These are phyloP conservation scores for Nakazawaea anatomiae DNA, from an alignment of 805 yeast genomes.

Conservation along the genomic window DNA sequence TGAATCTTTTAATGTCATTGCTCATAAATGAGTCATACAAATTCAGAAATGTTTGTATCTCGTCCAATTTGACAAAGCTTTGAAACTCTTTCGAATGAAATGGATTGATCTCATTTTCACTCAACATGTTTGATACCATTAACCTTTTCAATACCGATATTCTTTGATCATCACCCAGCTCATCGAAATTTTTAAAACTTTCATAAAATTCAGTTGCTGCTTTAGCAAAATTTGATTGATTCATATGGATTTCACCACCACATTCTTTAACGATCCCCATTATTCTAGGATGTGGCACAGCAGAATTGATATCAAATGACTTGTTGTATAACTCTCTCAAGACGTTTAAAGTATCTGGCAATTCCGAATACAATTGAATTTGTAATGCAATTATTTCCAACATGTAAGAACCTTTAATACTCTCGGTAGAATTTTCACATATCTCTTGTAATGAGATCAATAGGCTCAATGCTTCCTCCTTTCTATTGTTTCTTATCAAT, in stretches of 20 bases:
- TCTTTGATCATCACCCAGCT: conserved; percentile 56
- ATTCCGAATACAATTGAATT: conserved; percentile 44
- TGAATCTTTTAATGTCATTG: conserved; percentile 18
- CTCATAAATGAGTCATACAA: conserved; percentile 21
- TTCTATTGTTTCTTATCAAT: conserved; percentile 22
- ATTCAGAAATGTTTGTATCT: conserved; percentile 18
- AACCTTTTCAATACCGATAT: conserved; percentile 53
- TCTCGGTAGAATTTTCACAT: conserved; percentile 34
- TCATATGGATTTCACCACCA: conserved; percentile 65
- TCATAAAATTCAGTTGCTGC: conserved; percentile 48
- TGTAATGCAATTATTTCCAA: conserved; percentile 66
- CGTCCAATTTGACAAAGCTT: conserved; percentile 19
- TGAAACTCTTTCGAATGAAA: conserved; percentile 68
- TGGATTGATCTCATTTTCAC: conserved; percentile 63
- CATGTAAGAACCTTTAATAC: conserved; percentile 38
- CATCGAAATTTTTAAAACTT: conserved; percentile 41
- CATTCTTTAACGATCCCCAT: conserved; percentile 73
- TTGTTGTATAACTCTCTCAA: conserved; percentile 44
- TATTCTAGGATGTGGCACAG: conserved; percentile 71
- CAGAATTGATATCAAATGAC: conserved; percentile 43
- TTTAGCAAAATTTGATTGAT: conserved; percentile 48
- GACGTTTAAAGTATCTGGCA: conserved; percentile 17
- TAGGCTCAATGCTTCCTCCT: conserved; percentile 27
- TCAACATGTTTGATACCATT: conserved; percentile 53
- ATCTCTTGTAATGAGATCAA: conserved; percentile 31